A percentile compares a stretch with the other conserved stretches of the same genome.
phyloP scores from a whole-genome alignment of 768 basidiomycete species.

The Pholiota microspora region DNA sequence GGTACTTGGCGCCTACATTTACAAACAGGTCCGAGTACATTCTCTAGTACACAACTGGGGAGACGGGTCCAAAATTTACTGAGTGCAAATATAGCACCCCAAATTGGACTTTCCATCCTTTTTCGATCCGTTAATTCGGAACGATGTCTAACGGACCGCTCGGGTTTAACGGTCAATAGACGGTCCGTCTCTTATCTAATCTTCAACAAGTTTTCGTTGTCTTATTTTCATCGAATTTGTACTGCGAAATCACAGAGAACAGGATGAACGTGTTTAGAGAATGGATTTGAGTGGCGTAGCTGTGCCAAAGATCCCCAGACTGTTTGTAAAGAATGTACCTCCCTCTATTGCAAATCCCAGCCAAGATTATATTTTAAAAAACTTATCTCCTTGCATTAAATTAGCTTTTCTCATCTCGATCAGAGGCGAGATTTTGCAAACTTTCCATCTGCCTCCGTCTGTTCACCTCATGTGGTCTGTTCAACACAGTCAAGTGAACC shows the following conservation, averaged over 20 bases:
- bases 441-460: not conserved
- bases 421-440: not conserved
- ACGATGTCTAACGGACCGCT: not conserved
- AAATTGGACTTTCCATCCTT: not conserved
- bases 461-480: not conserved
- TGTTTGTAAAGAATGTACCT: not conserved
- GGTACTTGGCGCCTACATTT: too few species aligned
- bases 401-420: not conserved
- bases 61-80: not conserved
- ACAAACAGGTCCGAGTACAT: not conserved
- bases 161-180: not conserved
- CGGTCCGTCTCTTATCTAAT: not conserved
- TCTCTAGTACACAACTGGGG: not conserved
- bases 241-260: not conserved
- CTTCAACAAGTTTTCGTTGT: not conserved
- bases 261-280: not conserved
- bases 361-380: not conserved
- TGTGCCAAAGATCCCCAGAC: not conserved
- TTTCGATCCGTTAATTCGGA: not conserved
- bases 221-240: not conserved
- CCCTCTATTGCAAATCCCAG: slow-evolving; percentile 4
- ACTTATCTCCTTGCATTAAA: not conserved
- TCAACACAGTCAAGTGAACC: not conserved
- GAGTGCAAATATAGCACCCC: not conserved
- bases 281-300: not conserved